phyloP scores from a whole-genome alignment of 768 basidiomycete genomes.

The Lactifluus piperatus region DNA sequence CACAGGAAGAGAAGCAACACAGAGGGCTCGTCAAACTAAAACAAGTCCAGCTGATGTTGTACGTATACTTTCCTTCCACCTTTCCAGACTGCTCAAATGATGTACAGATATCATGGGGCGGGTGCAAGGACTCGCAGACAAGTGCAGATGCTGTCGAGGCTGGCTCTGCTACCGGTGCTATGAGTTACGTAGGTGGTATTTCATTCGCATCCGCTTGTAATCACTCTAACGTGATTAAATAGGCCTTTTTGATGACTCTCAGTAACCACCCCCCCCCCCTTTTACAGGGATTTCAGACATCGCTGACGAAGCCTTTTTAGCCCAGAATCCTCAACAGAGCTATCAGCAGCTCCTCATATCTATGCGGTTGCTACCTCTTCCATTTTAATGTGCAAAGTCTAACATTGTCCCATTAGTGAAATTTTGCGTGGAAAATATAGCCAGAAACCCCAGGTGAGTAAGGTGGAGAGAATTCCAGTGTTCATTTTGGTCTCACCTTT shows the following conservation, averaged over 20 bases:
- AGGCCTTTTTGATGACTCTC: constrained; percentile 57
- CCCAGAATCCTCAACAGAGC: constrained; percentile 45
- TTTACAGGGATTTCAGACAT: background rate
- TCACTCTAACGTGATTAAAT: background rate
- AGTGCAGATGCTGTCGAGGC: constrained; percentile 71
- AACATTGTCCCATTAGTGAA: constrained; percentile 27
- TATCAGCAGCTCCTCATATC: constrained; percentile 55
- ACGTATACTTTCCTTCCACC: constrained; percentile 27
- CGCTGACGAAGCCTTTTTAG: constrained; percentile 23
- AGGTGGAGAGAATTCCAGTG: background rate
- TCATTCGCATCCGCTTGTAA: background rate
- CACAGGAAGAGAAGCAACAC: constrained; percentile 55
- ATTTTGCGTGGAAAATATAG: constrained; percentile 54
- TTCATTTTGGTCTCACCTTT: background rate
- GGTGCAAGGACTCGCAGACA: constrained; percentile 79
- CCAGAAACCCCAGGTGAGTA: constrained; percentile 51
- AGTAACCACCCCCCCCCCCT: constrained; percentile 30
- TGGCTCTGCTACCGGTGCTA: constrained; percentile 69
- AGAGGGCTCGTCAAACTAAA: constrained; percentile 40
- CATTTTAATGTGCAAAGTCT: background rate
- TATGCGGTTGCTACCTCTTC: constrained; percentile 36
- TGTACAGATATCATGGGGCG: constrained; percentile 70
- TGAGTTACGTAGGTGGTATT: constrained; percentile 58
- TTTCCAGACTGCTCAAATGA: background rate
- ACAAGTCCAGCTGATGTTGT: constrained; percentile 89